Evolutionary conservation across 148 eudicot species (phyloP).

Genomic region (Silene latifolia): DNA sequence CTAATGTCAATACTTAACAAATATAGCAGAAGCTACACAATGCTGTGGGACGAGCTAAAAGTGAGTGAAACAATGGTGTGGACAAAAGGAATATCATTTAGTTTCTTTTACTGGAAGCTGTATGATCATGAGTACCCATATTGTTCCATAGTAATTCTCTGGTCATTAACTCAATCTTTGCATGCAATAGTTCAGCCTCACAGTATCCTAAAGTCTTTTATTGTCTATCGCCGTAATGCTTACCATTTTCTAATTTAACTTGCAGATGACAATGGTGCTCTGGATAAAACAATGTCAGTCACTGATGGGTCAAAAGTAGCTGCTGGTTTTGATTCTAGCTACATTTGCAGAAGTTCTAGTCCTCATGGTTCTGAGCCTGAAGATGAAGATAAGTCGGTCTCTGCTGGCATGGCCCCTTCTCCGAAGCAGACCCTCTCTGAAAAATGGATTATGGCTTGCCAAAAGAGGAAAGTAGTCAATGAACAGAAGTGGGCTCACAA

Average conservation of each 20-base stretch:
- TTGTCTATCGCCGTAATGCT: not conserved
- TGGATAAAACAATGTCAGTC: slow-evolving; percentile 28
- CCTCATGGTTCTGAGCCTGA: slow-evolving; percentile 38
- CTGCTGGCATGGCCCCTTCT: slow-evolving; percentile 40
- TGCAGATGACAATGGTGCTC: slow-evolving; percentile 32
- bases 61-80: not conserved
- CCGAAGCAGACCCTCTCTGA: slow-evolving; percentile 72
- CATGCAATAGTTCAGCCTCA: not conserved
- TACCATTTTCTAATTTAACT: slow-evolving; percentile 13
- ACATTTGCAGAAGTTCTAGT: slow-evolving; percentile 30
- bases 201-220: not conserved
- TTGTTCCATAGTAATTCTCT: not conserved
- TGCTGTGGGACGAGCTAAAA: not conserved
- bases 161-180: not conserved
- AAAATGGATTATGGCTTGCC: slow-evolving; percentile 75
- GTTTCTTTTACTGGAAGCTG: not conserved
- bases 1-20: not conserved
- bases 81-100: not conserved
- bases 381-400: slow-evolving; percentile 40
- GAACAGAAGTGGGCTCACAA: slow-evolving; percentile 66
- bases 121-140: not conserved
- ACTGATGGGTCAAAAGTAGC: slow-evolving; percentile 35
- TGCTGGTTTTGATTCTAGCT: slow-evolving; percentile 27
- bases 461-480: slow-evolving; percentile 49
- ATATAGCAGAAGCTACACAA: not conserved